Conservation (phyloP, 345 rosid genomes). For the Citrus glauca region DNA sequence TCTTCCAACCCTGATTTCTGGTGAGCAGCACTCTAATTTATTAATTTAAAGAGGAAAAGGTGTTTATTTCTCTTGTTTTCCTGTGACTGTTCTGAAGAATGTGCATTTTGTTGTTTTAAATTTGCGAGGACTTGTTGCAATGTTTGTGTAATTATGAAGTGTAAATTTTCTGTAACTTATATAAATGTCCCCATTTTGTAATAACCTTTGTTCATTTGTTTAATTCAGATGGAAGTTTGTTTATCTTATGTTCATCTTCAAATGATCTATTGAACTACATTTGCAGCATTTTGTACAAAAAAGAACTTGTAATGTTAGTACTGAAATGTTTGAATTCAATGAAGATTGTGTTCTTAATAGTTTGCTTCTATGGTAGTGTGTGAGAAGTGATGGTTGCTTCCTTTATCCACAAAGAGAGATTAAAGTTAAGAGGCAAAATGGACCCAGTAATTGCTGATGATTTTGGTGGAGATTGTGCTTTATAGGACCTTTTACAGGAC, state of each 20-base stretch:
- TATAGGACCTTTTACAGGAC: conserved; percentile 15
- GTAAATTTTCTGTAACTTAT: conserved; percentile 54
- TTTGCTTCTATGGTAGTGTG: background rate
- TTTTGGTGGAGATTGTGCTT: conserved; percentile 24
- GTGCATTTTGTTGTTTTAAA: conserved; percentile 27
- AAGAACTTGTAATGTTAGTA: background rate
- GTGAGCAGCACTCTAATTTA: conserved; percentile 37
- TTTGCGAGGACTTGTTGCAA: conserved; percentile 26
- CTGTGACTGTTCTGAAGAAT: conserved; percentile 25
- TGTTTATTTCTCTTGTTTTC: conserved; percentile 11
- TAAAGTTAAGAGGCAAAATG: conserved; percentile 18
- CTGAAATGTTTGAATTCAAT: background rate
- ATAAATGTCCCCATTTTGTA: conserved; percentile 26
- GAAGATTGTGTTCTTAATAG: background rate
- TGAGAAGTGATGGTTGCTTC: background rate
- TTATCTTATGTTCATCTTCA: conserved; percentile 5
- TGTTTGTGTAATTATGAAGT: conserved; percentile 39
- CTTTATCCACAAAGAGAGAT: background rate
- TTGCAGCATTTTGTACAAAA: background rate
- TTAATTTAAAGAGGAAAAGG: conserved; percentile 20
- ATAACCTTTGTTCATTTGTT: background rate
- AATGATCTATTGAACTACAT: background rate
- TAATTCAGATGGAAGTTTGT: background rate
- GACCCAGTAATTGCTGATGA: conserved; percentile 24
- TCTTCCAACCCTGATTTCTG: conserved; percentile 26